These are phyloP conservation scores for Andrographis paniculata DNA, from an alignment of 305 asterid species.

Conservation along the genomic window DNA sequence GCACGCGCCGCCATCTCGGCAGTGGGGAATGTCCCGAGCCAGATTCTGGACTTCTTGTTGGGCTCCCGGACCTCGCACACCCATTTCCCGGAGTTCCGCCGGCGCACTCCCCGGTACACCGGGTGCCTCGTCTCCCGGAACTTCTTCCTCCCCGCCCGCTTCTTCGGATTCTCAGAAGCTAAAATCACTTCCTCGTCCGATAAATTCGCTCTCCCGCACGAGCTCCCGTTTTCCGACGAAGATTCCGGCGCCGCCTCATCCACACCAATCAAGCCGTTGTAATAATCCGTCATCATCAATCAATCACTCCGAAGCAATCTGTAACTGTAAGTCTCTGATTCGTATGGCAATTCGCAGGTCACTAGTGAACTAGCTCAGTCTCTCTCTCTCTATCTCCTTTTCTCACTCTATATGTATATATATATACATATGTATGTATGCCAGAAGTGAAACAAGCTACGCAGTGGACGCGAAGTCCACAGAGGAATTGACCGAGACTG, in stretches of 20 bases:
- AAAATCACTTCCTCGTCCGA: constrained; percentile 9
- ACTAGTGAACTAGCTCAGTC: too few relatives aligned
- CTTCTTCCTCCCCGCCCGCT: constrained; percentile 58
- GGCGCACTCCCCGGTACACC: constrained; percentile 53
- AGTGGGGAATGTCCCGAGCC: constrained; percentile 55
- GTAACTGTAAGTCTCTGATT: background rate
- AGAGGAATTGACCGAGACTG: background rate
- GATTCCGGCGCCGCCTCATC: background rate
- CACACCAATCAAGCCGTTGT: background rate
- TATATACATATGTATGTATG: too few relatives aligned
- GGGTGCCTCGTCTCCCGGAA: constrained; percentile 68
- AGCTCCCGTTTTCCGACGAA: background rate
- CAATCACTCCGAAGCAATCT: too few relatives aligned
- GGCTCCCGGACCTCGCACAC: constrained; percentile 65
- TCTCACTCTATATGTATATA: too few relatives aligned
- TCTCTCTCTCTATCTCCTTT: too few relatives aligned
- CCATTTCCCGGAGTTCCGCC: constrained; percentile 57
- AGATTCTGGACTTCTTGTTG: constrained; percentile 46
- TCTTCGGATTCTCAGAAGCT: constrained; percentile 50
- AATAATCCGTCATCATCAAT: background rate
- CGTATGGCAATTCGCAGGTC: background rate
- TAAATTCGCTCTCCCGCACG: background rate
- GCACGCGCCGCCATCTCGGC: constrained; percentile 69
- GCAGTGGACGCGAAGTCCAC: background rate
- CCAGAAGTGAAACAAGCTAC: too few relatives aligned